Evolutionary conservation across 441 rosid species (phyloP).

Genomic region (Croton setiger): DNA sequence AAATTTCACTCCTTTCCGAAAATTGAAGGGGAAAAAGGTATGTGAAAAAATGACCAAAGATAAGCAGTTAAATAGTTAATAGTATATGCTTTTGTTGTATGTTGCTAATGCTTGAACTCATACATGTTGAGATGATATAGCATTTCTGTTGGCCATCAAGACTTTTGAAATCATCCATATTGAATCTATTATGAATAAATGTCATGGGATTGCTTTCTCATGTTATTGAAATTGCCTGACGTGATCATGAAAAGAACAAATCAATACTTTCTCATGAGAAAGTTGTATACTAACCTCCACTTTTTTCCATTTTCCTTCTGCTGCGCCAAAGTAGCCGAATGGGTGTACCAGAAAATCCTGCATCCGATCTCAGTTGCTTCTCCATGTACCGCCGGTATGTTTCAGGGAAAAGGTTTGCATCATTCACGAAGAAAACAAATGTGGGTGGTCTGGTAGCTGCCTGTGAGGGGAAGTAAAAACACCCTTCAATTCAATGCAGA

Average conservation of each 20-base stretch:
- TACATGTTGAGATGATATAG: not conserved
- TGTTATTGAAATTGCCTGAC: not conserved
- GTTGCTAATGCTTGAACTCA: not conserved
- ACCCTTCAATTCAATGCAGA: not conserved
- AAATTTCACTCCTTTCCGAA: not conserved
- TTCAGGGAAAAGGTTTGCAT: constrained; percentile 81
- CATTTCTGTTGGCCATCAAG: not conserved
- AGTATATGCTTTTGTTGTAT: not conserved
- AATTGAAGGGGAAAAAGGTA: not conserved
- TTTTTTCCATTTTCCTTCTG: constrained; percentile 68
- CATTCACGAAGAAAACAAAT: constrained; percentile 92
- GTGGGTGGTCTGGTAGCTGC: constrained; percentile 96
- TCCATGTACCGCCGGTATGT: constrained; percentile 89
- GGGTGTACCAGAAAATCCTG: constrained; percentile 93
- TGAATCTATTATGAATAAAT: not conserved
- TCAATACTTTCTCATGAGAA: not conserved
- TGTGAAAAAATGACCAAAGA: too few species aligned
- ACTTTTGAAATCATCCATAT: not conserved
- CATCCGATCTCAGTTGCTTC: constrained; percentile 84
- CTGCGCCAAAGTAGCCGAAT: constrained; percentile 92
- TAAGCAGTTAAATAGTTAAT: too few species aligned
- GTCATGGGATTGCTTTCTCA: not conserved
- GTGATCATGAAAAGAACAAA: not conserved
- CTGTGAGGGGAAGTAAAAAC: constrained; percentile 36
- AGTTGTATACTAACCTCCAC: constrained; percentile 40